Evolutionary conservation across 345 rosid species (phyloP), one percentile per base, ranked within the genome.

Genomic region (Stellera chamaejasme): DNA sequence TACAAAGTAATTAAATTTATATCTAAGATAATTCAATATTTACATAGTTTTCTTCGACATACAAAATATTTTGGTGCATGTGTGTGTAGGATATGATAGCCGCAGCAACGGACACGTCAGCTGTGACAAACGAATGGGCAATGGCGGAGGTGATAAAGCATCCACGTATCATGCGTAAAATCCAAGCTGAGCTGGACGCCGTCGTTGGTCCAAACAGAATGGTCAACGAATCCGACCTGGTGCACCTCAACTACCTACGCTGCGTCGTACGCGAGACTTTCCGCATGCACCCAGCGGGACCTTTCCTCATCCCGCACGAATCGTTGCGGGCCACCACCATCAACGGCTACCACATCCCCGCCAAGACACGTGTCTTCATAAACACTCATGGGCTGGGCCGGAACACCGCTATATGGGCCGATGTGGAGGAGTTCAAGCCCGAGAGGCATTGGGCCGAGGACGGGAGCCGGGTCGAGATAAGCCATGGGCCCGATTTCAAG

Each of bases 101-200:
- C 3, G 96, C 98, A 0, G 98, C 96, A 10, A 92, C 98, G 0
- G 96, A 92, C 13, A 92, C 98, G 1, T 92, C 98, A 5, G 96
- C 95, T 1, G 96, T 92, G 59, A 92, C 95, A 27, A 88, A 82
- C 55, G 98, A 92, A 73, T 92, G 98, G 98, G 93, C 95, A 42
- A 85, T 92, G 98, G 75, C 95, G 0, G 98, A 92, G 70, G 90
- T 82, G 52, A 85, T 92, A 32, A 85, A 77, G 63, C 85, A 92
- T 57, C 96, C 96, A 23, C 70, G 69, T 61, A 90, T 88, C 65
- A 82, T 80, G 36, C 72, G 39, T 2, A 85, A 75, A 58, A 77
- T 92, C 53, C 96, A 92, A 59, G 62, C 77, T 19, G 98, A 92
- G 65, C 83, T 92, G 1, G 95, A 92, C 45, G 42, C 47, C 5